Percentiles rank a stretch among this genome's conserved stretches.
Evolutionary conservation across 169 alveolate genomes (phyloP).

Genomic region (Cryptosporidium tyzzeri): DNA sequence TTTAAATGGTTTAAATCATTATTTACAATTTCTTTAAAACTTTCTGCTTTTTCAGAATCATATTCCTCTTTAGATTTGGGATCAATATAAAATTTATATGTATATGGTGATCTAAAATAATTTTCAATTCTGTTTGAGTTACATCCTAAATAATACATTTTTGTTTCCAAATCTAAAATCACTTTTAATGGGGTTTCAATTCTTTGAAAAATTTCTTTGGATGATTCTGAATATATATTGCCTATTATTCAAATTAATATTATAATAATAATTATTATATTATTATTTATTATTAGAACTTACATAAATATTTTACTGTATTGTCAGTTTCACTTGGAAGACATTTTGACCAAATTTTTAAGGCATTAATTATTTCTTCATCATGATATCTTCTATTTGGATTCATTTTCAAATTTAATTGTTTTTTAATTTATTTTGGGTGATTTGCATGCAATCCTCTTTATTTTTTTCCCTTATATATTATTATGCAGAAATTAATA

Average conservation of each 20-base stretch:
- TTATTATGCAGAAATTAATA: background rate
- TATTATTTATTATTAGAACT: slow-evolving; percentile 14
- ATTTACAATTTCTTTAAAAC: background rate
- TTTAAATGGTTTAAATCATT: slow-evolving; percentile 38
- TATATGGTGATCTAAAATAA: slow-evolving; percentile 59
- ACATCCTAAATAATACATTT: slow-evolving; percentile 61
- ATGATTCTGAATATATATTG: background rate
- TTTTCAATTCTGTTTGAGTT: slow-evolving; percentile 47
- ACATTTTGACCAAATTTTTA: slow-evolving; percentile 62
- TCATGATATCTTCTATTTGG: background rate
- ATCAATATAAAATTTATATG: slow-evolving; percentile 23
- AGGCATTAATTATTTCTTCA: slow-evolving; percentile 31
- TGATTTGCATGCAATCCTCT: slow-evolving; percentile 3
- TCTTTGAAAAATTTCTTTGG: slow-evolving; percentile 16
- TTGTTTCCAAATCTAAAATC: slow-evolving; percentile 27
- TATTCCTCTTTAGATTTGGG: background rate
- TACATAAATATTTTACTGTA: slow-evolving; percentile 15
- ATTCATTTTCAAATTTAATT: background rate
- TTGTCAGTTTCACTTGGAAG: slow-evolving; percentile 42
- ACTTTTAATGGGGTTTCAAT: slow-evolving; percentile 43
- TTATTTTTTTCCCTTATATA: background rate
- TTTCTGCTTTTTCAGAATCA: background rate
- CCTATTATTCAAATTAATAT: slow-evolving; percentile 24
- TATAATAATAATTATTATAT: background rate
- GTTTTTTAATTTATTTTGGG: background rate